phyloP scores from a whole-genome alignment of 2,329 filamentous ascomycete genomes.

The Fusarium multiceps region DNA sequence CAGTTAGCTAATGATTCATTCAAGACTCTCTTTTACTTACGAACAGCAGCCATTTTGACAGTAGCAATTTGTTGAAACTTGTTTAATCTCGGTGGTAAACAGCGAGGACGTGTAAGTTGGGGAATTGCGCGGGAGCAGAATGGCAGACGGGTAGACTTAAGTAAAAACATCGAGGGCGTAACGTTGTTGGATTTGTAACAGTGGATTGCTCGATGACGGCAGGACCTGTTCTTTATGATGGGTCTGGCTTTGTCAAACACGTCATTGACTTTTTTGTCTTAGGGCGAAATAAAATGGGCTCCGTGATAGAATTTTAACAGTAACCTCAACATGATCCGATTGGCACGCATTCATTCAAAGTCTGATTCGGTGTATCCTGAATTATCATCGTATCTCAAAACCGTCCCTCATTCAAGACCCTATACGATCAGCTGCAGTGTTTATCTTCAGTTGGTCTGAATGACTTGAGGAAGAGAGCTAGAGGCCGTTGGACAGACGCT shows the following conservation, averaged over 20 bases:
- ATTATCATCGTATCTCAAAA: too few relatives aligned
- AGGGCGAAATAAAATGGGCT: neutral
- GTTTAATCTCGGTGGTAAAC: neutral
- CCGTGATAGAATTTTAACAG: too few relatives aligned
- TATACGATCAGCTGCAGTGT: too few relatives aligned
- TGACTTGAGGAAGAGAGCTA: too few relatives aligned
- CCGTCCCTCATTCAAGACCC: too few relatives aligned
- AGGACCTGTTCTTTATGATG: neutral
- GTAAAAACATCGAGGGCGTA: neutral
- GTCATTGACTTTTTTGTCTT: constrained; percentile 1
- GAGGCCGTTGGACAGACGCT: too few relatives aligned
- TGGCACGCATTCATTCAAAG: too few relatives aligned
- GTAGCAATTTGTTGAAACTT: neutral
- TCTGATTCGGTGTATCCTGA: too few relatives aligned
- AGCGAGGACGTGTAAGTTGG: neutral
- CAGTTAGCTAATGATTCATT: accelerated
- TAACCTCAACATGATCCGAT: neutral
- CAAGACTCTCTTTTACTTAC: neutral
- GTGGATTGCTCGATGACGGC: neutral
- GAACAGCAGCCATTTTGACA: neutral
- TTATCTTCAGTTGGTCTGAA: too few relatives aligned
- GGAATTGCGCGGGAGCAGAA: neutral
- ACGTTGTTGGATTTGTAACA: neutral
- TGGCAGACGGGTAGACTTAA: neutral
- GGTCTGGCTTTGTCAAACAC: neutral